Conservation (phyloP, 768 basidiomycete species). For the Aureoboletus auriporus region DNA sequence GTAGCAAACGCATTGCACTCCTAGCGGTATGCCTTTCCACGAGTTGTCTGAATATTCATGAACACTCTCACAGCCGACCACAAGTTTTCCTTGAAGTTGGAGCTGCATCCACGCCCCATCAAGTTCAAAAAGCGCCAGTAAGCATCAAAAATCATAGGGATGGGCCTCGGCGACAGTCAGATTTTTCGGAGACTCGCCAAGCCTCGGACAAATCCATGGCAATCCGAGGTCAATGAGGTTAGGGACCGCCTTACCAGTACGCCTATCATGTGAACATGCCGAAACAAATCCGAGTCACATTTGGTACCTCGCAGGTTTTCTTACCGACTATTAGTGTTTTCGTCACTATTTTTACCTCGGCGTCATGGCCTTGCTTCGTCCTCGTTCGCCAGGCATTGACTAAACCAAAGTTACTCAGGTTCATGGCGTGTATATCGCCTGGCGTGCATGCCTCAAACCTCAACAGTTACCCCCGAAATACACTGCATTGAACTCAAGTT, state of each 20-base stretch:
- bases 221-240: slow-evolving; percentile 5
- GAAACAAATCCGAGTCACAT: neutral
- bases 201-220: neutral
- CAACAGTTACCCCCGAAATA: slow-evolving; percentile 11
- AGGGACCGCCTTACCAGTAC: neutral
- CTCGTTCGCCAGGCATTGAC: slow-evolving; percentile 14
- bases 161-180: neutral
- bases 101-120: slow-evolving; percentile 2
- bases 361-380: slow-evolving; percentile 22
- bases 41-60: slow-evolving; percentile 14
- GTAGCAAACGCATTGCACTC: slow-evolving; percentile 16
- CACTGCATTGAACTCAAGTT: slow-evolving; percentile 17
- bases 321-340: slow-evolving; percentile 9
- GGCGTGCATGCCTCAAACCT: slow-evolving; percentile 18
- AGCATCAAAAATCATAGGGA: neutral
- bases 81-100: slow-evolving; percentile 22
- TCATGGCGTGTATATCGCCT: slow-evolving; percentile 22
- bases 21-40: slow-evolving; percentile 9
- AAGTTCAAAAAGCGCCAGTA: slow-evolving; percentile 2
- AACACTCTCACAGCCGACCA: slow-evolving; percentile 18
- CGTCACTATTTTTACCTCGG: neutral
- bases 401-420: slow-evolving; percentile 14
- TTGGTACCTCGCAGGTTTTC: slow-evolving; percentile 4
- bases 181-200: neutral
- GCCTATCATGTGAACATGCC: slow-evolving; percentile 3